These are phyloP conservation scores for Arthroderma uncinatum DNA, from an alignment of 2,329 filamentous ascomycete species.

Conservation along the genomic window DNA sequence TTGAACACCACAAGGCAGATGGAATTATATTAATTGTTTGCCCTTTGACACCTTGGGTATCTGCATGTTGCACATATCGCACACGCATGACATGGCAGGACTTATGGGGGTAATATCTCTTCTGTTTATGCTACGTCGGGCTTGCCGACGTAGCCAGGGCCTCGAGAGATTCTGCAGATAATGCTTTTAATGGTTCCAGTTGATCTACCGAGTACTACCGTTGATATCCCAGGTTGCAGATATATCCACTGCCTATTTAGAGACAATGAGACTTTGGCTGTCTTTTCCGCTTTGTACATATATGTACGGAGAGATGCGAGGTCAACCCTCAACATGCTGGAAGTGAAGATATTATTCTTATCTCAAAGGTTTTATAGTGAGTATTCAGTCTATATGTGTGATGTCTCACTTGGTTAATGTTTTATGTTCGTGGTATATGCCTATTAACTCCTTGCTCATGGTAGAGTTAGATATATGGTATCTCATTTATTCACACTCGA, in stretches of 20 bases:
- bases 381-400: neutral
- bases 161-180: neutral
- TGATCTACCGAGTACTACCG: neutral
- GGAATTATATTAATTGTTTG: neutral
- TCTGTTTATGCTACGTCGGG: neutral
- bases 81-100: neutral
- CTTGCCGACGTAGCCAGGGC: neutral
- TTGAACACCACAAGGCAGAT: neutral
- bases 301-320: neutral
- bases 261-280: neutral
- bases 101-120: neutral
- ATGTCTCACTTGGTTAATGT: neutral
- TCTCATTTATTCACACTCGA: neutral
- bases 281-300: neutral
- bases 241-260: neutral
- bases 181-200: neutral
- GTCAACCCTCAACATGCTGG: neutral
- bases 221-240: neutral
- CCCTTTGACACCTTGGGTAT: neutral
- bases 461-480: neutral
- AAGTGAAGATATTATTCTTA: neutral
- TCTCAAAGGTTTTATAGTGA: neutral
- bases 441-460: neutral
- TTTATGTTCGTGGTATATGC: neutral
- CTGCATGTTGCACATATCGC: slow-evolving; percentile 1